A percentile compares a stretch with the other conserved stretches of the same genome.
Evolutionary conservation across 2,329 filamentous ascomycete species (phyloP).

Genomic region (Venturia nashicola): DNA sequence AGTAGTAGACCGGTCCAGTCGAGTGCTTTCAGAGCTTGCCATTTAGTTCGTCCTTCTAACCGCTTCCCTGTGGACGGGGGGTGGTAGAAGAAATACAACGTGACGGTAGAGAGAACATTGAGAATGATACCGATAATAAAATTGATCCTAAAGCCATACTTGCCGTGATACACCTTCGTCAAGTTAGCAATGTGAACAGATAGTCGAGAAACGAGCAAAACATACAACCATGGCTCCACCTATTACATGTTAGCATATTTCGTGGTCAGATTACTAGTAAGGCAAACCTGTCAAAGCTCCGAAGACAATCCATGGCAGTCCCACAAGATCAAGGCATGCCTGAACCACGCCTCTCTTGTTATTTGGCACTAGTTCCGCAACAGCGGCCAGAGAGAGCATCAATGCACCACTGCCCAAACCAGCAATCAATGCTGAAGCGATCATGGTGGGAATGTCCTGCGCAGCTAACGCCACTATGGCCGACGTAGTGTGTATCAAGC

Average conservation of each 20-base stretch:
- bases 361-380: slow-evolving; percentile 9
- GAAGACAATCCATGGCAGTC: slow-evolving; percentile 8
- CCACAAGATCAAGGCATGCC: slow-evolving; percentile 9
- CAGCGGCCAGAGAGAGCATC: slow-evolving; percentile 2
- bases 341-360: slow-evolving; percentile 4
- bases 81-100: slow-evolving; percentile 6
- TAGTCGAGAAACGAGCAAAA: not conserved
- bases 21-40: not conserved
- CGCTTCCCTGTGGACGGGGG: not conserved
- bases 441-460: slow-evolving; percentile 1
- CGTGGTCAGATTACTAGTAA: no score
- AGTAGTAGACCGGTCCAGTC: slow-evolving; percentile 10
- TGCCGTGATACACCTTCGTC: slow-evolving; percentile 3
- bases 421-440: not conserved
- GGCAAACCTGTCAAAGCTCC: not conserved
- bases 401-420: slow-evolving; percentile 8
- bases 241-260: not conserved
- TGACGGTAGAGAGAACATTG: not conserved
- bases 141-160: slow-evolving; percentile 6
- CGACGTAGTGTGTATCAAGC: not conserved
- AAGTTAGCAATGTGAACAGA: not conserved
- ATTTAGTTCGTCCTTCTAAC: not conserved
- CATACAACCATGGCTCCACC: slow-evolving; percentile 9
- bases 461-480: slow-evolving; percentile 5
- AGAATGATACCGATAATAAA: slow-evolving; percentile 8